Conservation (phyloP, 192 early-diverging fungal species). For the Coemansia sp. region DNA sequence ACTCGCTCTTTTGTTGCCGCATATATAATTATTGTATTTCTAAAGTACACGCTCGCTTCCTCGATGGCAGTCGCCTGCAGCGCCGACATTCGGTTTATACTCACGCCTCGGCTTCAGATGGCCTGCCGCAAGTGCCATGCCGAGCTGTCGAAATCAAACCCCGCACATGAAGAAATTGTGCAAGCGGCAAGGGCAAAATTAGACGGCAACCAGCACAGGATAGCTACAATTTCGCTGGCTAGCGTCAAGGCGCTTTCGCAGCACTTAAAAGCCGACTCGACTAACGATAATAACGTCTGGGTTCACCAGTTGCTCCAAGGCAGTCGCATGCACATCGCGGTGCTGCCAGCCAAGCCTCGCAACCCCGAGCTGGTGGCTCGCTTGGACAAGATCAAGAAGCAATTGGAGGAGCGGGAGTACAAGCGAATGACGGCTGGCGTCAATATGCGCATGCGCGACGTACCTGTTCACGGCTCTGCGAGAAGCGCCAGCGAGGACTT, state of each 20-base stretch:
- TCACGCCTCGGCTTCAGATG: slow-evolving; percentile 22
- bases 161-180: neutral
- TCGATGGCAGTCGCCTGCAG: neutral
- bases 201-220: neutral
- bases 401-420: slow-evolving; percentile 51
- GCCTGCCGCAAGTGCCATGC: slow-evolving; percentile 20
- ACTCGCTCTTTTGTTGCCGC: too few relatives aligned
- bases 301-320: slow-evolving; percentile 38
- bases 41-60: too few relatives aligned
- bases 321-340: slow-evolving; percentile 32
- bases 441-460: neutral
- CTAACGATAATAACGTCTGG: slow-evolving; percentile 14
- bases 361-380: slow-evolving; percentile 46
- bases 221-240: slow-evolving; percentile 15
- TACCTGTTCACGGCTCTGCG: neutral
- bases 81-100: slow-evolving; percentile 1
- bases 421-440: slow-evolving; percentile 30
- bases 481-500: neutral
- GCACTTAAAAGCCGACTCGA: slow-evolving; percentile 2
- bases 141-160: slow-evolving; percentile 2
- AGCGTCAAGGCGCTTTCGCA: slow-evolving; percentile 28
- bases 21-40: too few relatives aligned
- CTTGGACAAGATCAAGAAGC: slow-evolving; percentile 34
- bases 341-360: slow-evolving; percentile 19
- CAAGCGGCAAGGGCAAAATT: slow-evolving; percentile 2